A percentile compares a stretch with the other conserved stretches of the same genome.
Evolutionary conservation across 768 basidiomycete species (phyloP).

Genomic region (Pulveroboletus ravenelii): DNA sequence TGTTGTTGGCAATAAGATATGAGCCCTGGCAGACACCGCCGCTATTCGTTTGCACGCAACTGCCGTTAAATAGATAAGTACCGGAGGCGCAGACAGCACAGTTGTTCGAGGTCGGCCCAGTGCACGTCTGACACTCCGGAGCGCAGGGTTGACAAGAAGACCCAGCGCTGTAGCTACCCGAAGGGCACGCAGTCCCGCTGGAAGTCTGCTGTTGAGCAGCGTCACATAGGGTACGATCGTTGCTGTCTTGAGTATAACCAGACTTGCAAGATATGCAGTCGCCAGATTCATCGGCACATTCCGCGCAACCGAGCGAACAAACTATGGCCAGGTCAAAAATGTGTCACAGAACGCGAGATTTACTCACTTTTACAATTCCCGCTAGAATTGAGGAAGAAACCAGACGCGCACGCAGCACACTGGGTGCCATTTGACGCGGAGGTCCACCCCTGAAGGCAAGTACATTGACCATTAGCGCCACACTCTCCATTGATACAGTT

Average conservation of each 20-base stretch:
- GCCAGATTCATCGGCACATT: conserved; percentile 65
- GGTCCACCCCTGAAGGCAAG: conserved; percentile 76
- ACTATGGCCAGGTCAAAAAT: conserved; percentile 35
- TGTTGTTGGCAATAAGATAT: conserved; percentile 71
- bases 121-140: conserved; percentile 66
- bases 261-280: conserved; percentile 66
- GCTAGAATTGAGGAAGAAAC: conserved; percentile 66
- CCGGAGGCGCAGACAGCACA: conserved; percentile 67
- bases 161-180: conserved; percentile 58
- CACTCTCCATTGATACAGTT: conserved; percentile 83
- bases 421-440: conserved; percentile 65
- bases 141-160: conserved; percentile 56
- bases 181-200: conserved; percentile 55
- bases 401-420: conserved; percentile 68
- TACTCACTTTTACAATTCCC: conserved; percentile 69
- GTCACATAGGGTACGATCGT: conserved; percentile 64
- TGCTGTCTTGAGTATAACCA: conserved; percentile 64
- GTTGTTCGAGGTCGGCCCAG: conserved; percentile 58
- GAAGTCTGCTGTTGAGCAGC: conserved; percentile 46
- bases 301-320: conserved; percentile 67
- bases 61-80: conserved; percentile 59
- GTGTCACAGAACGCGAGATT: not conserved
- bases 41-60: conserved; percentile 60
- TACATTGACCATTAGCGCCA: conserved; percentile 60
- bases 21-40: conserved; percentile 73